These are phyloP conservation scores for Cyclaneusma minus DNA, from an alignment of 2,329 filamentous ascomycete genomes.

Conservation along the genomic window DNA sequence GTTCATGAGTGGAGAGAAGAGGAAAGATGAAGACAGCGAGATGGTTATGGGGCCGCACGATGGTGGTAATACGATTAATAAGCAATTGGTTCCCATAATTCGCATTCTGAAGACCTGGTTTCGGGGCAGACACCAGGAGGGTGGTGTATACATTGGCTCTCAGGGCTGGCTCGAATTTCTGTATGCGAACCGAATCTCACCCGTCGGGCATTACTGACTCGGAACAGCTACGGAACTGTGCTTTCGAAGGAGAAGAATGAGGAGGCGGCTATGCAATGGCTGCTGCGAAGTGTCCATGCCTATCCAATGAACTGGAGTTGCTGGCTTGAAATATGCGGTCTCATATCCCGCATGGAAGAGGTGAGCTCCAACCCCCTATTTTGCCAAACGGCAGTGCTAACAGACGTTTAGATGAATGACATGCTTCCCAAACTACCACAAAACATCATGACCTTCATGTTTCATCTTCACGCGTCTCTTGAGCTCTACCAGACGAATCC, in stretches of 20 bases:
- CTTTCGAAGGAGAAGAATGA: conserved; percentile 86
- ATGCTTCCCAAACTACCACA: conserved; percentile 62
- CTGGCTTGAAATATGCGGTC: conserved; percentile 79
- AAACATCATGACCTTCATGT: conserved; percentile 87
- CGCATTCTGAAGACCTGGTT: conserved; percentile 74
- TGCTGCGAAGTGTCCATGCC: conserved; percentile 75
- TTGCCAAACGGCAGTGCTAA: no score
- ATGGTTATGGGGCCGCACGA: conserved; percentile 94
- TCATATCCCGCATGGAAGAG: conserved; percentile 69
- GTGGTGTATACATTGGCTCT: conserved; percentile 43
- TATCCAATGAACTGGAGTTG: conserved; percentile 96
- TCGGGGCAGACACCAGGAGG: conserved; percentile 38
- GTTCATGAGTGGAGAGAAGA: conserved; percentile 85
- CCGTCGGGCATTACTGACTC: conserved; percentile 7
- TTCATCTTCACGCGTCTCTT: conserved; percentile 79
- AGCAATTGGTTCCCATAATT: conserved; percentile 64
- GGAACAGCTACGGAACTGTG: conserved; percentile 63
- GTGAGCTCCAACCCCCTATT: conserved; percentile 31
- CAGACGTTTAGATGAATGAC: conserved; percentile 64
- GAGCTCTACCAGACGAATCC: conserved; percentile 81
- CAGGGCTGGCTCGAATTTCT: conserved; percentile 93
- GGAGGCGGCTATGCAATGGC: conserved; percentile 65
- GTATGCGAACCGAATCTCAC: conserved; percentile 20
- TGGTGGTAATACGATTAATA: conserved; percentile 69
- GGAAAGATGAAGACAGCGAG: conserved; percentile 90